Evolutionary conservation across 148 eudicot genomes (phyloP).

Genomic region (Pouteria glomerata): DNA sequence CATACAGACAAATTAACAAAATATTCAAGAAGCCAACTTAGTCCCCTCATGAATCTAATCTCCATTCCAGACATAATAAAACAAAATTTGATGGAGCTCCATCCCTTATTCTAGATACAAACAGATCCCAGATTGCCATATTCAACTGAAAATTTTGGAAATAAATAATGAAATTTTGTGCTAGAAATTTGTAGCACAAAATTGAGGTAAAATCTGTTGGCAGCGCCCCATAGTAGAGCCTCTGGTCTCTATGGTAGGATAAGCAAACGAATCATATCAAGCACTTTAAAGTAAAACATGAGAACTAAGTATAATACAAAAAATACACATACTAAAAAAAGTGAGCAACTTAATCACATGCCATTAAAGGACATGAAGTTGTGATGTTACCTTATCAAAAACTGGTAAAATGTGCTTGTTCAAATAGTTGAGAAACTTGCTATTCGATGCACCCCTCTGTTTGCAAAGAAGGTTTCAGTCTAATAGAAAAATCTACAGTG

Average conservation of each 20-base stretch:
- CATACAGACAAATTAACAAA: background rate
- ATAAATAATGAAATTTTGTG: no score
- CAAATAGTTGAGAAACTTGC: slow-evolving; percentile 79
- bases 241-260: background rate
- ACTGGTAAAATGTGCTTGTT: slow-evolving; percentile 79
- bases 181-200: no score
- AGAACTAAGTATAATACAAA: background rate
- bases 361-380: background rate
- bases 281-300: background rate
- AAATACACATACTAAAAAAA: background rate
- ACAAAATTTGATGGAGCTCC: background rate
- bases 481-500: background rate
- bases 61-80: background rate
- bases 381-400: slow-evolving; percentile 67
- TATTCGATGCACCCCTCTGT: slow-evolving; percentile 90
- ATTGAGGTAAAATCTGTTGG: no score
- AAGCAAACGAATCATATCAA: background rate
- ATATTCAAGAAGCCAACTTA: background rate
- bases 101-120: background rate
- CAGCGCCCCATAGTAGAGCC: no score
- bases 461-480: slow-evolving; percentile 4
- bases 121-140: background rate
- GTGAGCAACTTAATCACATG: background rate
- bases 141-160: no score
- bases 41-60: background rate